A percentile compares a stretch with the other conserved stretches of the same genome.
phyloP scores from a whole-genome alignment of 2,329 filamentous ascomycete species.

The Hypoxylon sp. region DNA sequence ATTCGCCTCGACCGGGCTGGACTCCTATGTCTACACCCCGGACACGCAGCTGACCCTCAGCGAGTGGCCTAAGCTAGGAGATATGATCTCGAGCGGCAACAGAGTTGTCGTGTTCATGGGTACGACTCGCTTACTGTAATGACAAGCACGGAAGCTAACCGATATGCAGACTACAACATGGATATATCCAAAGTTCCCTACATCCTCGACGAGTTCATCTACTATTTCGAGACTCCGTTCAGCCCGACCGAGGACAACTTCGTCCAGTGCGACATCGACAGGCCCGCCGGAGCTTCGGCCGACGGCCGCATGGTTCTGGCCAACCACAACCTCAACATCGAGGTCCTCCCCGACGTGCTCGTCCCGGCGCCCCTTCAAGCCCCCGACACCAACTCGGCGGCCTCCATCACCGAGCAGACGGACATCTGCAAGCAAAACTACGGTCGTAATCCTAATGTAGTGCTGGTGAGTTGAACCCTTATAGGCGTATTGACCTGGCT shows the following conservation, averaged over 20 bases:
- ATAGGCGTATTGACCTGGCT: not conserved
- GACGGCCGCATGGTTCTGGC: conserved; percentile 54
- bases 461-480: conserved; percentile 46
- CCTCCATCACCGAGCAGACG: conserved; percentile 54
- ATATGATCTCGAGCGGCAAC: conserved; percentile 67
- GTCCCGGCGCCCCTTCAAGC: conserved; percentile 47
- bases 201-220: conserved; percentile 69
- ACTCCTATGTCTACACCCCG: conserved; percentile 64
- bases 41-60: conserved; percentile 51
- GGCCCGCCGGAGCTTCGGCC: conserved; percentile 58
- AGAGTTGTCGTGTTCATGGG: conserved; percentile 77
- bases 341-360: conserved; percentile 46
- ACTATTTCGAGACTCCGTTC: conserved; percentile 77
- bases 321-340: conserved; percentile 51
- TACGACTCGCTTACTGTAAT: conserved; percentile 38
- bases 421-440: conserved; percentile 45
- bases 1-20: conserved; percentile 64
- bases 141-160: conserved; percentile 26
- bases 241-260: conserved; percentile 67
- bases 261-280: conserved; percentile 70
- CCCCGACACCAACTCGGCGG: conserved; percentile 56
- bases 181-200: conserved; percentile 63
- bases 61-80: conserved; percentile 74
- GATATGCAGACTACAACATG: conserved; percentile 63
- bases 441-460: conserved; percentile 48